Evolutionary conservation across 805 yeast genomes (phyloP).

Genomic region (Cyberlindnera japonica): DNA sequence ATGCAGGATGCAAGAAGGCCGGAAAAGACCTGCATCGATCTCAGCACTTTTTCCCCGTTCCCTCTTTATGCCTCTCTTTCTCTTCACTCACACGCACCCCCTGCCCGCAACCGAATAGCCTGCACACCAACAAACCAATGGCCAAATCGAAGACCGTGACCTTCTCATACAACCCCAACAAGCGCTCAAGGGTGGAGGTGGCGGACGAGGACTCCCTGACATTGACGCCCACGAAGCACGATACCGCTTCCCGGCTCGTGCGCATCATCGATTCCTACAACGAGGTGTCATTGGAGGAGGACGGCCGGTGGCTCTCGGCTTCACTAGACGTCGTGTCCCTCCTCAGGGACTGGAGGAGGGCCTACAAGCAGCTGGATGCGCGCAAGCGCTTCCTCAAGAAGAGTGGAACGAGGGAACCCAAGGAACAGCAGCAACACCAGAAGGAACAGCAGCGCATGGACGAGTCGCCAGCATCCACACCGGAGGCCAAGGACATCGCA

Average conservation of each 20-base stretch:
- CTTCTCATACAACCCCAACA: slow-evolving; percentile 11
- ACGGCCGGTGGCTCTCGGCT: slow-evolving; percentile 18
- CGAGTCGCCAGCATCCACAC: background rate
- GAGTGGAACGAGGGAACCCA: background rate
- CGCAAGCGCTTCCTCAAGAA: slow-evolving; percentile 24
- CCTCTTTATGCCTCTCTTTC: background rate
- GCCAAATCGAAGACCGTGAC: slow-evolving; percentile 11
- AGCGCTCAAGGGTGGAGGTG: background rate
- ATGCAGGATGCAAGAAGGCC: background rate
- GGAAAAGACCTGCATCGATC: slow-evolving; percentile 2
- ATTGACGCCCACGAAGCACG: background rate
- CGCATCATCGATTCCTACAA: background rate
- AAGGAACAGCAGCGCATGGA: background rate
- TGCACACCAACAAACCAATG: background rate
- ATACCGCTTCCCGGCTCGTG: slow-evolving; percentile 2
- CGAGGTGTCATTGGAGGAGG: slow-evolving; percentile 11
- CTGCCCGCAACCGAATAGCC: too few species aligned
- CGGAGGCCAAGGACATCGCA: background rate
- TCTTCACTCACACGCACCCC: too few species aligned
- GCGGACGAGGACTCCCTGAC: background rate
- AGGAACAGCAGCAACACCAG: background rate
- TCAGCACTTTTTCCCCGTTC: background rate
- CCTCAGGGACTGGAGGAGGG: slow-evolving; percentile 23
- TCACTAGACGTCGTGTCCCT: slow-evolving; percentile 14
- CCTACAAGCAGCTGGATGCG: slow-evolving; percentile 28